Evolutionary conservation across 148 eudicot species (phyloP), one percentile per base, ranked within the genome.

Genomic region (Vaccinium myrtillus): DNA sequence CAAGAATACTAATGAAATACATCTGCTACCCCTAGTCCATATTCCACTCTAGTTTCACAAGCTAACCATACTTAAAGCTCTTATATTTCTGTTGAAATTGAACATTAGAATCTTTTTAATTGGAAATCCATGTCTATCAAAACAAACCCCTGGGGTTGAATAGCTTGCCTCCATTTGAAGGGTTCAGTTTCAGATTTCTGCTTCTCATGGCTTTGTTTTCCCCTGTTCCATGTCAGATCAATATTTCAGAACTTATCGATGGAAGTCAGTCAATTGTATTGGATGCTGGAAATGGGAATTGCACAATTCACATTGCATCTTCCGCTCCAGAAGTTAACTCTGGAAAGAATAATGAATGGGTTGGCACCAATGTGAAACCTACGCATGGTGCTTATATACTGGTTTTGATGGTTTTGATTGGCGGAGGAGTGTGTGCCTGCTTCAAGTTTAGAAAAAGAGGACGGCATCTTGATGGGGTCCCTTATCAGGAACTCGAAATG

Each of bases 401-500:
- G 30, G 51, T 80, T 77, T 30, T 30, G 53, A 53, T 77, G 6
- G 70, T 25, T 15, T 51, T 89, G 78, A 50, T 82, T 46, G 69
- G 80, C 21, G 87, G 77, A 61, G 89, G 89, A 27, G 71, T 54
- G 6, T 82, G 84, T 80, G 75, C 86, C 55, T 85, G 84, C 84
- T 76, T 54, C 74, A 85, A 83, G 77, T 65, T 80, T 8, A 30
- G 82, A 55, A 87, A 80, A 69, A 53, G 43, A 32, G 80, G 27
- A 61, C 84, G 84, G 43, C 89, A 87, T 78, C 84, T 82, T 81
- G 77, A 86, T 19, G 89, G 89, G 43, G 84, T 89, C 59, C 86
- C 84, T 50, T 89, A 89, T 79, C 82, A 77, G 70, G 91, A 87
- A 83, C 87, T 89, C 18, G 91, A 89, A 82, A 87, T 89, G 87